Percentiles rank a stretch among this genome's conserved stretches.
phyloP scores from a whole-genome alignment of 2,329 filamentous ascomycete genomes.

The Cytospora leucostoma region DNA sequence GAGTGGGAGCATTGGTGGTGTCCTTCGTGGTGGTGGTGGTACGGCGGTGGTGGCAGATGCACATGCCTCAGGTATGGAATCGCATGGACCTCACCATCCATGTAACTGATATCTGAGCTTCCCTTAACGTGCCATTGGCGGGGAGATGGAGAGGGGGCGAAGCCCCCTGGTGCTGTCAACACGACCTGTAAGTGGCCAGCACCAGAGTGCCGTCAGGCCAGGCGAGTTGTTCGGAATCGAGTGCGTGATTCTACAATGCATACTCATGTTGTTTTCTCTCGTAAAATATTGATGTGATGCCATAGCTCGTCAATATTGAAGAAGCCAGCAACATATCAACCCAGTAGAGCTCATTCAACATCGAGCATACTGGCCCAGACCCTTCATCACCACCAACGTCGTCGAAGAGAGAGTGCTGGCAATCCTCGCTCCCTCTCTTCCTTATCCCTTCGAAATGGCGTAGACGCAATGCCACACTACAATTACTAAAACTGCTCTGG shows the following conservation, averaged over 20 bases:
- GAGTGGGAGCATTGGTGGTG: slow-evolving; percentile 6
- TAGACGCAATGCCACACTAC: no score
- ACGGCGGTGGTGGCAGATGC: background rate
- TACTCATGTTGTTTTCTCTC: slow-evolving; percentile 14
- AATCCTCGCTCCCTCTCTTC: no score
- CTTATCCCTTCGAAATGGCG: no score
- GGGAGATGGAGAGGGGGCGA: slow-evolving; percentile 2
- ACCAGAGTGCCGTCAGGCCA: slow-evolving; percentile 6
- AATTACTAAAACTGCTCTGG: no score
- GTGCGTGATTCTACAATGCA: slow-evolving; percentile 16
- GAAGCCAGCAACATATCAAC: background rate
- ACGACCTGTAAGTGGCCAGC: slow-evolving; percentile 6
- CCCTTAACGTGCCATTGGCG: slow-evolving; percentile 7
- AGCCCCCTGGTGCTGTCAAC: slow-evolving; percentile 5
- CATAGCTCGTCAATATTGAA: slow-evolving; percentile 12
- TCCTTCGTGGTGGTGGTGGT: no score
- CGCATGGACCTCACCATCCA: background rate
- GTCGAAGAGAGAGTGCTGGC: no score
- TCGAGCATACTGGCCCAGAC: no score
- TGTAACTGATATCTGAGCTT: background rate
- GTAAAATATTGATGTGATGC: slow-evolving; percentile 16
- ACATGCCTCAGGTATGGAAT: background rate
- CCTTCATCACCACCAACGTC: no score
- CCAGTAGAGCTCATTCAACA: no score
- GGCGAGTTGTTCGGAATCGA: slow-evolving; percentile 14